Evolutionary conservation across 2,329 filamentous ascomycete genomes (phyloP).

Genomic region (Hirsutella minnesotensis): DNA sequence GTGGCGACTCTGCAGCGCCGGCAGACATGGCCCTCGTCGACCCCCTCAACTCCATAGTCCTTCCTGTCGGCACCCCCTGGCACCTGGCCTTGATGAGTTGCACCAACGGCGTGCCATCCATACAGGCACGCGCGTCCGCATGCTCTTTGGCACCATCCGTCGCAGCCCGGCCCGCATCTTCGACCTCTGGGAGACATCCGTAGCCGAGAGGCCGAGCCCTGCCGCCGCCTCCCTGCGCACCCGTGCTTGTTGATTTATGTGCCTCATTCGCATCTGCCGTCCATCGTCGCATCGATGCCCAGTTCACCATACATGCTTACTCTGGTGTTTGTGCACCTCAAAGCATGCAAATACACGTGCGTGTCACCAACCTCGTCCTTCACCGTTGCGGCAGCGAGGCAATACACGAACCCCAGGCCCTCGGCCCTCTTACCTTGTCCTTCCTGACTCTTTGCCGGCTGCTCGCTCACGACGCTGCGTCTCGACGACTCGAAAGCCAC

Average conservation of each 20-base stretch:
- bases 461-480: not conserved
- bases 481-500: not conserved
- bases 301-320: not conserved
- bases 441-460: not conserved
- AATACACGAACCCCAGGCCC: not conserved
- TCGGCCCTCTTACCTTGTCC: not conserved
- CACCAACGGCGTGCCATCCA: not conserved
- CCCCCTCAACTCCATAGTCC: too few species aligned
- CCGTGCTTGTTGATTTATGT: not conserved
- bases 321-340: not conserved
- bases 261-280: constrained; percentile 1
- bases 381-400: not conserved
- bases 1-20: not conserved
- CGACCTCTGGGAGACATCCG: constrained; percentile 1
- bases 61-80: not conserved
- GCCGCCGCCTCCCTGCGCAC: not conserved
- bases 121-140: not conserved
- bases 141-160: not conserved
- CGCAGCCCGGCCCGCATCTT: not conserved
- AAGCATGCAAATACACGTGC: not conserved
- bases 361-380: not conserved
- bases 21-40: not conserved
- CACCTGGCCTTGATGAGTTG: not conserved
- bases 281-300: constrained; percentile 3
- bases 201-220: constrained; percentile 4